These are phyloP conservation scores for Pichia heedii DNA, from an alignment of 805 yeast genomes.

Conservation along the genomic window DNA sequence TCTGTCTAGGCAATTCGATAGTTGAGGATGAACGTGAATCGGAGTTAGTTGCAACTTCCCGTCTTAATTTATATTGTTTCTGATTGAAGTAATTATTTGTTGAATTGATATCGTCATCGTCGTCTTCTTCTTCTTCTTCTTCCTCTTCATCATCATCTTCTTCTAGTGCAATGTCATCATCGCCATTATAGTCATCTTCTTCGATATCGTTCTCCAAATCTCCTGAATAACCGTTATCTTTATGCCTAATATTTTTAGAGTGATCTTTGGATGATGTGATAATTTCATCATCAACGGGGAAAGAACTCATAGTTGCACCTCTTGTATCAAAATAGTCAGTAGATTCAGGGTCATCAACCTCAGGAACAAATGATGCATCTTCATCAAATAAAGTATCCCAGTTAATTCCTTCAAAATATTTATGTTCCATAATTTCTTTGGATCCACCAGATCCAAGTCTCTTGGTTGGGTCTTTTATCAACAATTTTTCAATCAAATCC, in stretches of 20 bases:
- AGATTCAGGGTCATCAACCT: slow-evolving; percentile 66
- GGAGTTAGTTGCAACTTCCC: not conserved
- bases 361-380: slow-evolving; percentile 79
- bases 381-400: slow-evolving; percentile 69
- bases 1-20: slow-evolving; percentile 22
- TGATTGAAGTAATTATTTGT: not conserved
- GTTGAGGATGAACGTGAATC: slow-evolving; percentile 22
- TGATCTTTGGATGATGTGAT: not conserved
- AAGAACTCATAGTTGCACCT: slow-evolving; percentile 70
- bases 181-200: slow-evolving; percentile 17
- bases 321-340: slow-evolving; percentile 88
- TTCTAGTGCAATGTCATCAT: slow-evolving; percentile 21
- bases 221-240: slow-evolving; percentile 3
- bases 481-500: slow-evolving; percentile 57
- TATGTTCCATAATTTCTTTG: slow-evolving; percentile 68
- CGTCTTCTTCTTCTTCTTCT: not conserved
- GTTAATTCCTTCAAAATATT: slow-evolving; percentile 60
- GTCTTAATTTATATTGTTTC: not conserved
- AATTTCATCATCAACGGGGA: slow-evolving; percentile 30
- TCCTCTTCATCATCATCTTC: slow-evolving; percentile 4
- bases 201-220: slow-evolving; percentile 24
- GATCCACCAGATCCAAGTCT: slow-evolving; percentile 78
- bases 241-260: not conserved
- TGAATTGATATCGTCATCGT: not conserved
- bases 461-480: slow-evolving; percentile 52